A percentile compares a stretch with the other conserved stretches of the same genome.
Evolutionary conservation across 352 stramenopile species (phyloP).

Genomic region (Pythium phragmitis): DNA sequence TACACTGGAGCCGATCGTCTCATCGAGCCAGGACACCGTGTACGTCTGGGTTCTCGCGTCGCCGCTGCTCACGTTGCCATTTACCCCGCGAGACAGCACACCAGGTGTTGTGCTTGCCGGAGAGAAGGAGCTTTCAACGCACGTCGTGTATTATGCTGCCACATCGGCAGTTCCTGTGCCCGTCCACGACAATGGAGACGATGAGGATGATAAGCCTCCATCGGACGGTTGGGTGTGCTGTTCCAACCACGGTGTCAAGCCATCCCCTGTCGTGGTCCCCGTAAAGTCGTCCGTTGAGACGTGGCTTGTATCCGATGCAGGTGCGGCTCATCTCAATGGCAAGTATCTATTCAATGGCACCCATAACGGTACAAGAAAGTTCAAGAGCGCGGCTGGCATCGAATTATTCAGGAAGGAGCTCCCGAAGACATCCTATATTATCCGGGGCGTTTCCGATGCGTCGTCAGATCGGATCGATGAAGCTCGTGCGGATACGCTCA

Average conservation of each 20-base stretch:
- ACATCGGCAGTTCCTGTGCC: conserved; percentile 21
- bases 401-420: conserved; percentile 76
- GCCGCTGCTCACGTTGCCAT: conserved; percentile 37
- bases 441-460: conserved; percentile 32
- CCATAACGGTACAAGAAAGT: conserved; percentile 48
- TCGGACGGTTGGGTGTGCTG: conserved; percentile 55
- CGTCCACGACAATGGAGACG: not conserved
- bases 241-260: conserved; percentile 42
- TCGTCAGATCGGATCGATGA: conserved; percentile 9
- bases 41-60: conserved; percentile 58
- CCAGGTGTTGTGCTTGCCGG: conserved; percentile 25
- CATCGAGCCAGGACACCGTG: conserved; percentile 19
- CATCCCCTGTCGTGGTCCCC: conserved; percentile 30
- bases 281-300: conserved; percentile 61
- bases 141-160: conserved; percentile 68
- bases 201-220: conserved; percentile 32
- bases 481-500: not conserved
- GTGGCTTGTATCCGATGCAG: conserved; percentile 54
- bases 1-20: conserved; percentile 5
- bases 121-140: conserved; percentile 67
- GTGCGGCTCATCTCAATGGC: conserved; percentile 53
- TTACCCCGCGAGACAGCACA: conserved; percentile 50
- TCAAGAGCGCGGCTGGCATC: conserved; percentile 61
- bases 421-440: conserved; percentile 42
- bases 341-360: conserved; percentile 61